phyloP scores from a whole-genome alignment of 2,329 filamentous ascomycete genomes.

The Aspergillus uvarum region DNA sequence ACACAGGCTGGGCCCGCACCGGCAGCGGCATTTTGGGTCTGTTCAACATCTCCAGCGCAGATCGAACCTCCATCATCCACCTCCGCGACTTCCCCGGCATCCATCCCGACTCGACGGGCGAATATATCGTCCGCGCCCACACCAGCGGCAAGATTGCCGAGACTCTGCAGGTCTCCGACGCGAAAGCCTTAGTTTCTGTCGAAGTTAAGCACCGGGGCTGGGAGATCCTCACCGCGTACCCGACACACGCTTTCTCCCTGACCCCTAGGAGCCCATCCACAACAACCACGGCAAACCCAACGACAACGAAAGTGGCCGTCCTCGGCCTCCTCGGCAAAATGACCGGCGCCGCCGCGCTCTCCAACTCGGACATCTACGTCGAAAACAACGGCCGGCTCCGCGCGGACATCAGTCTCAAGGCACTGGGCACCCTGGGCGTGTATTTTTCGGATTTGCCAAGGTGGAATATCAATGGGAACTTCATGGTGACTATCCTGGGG shows the following conservation, averaged over 20 bases:
- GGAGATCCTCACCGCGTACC: constrained; percentile 78
- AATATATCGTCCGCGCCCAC: constrained; percentile 75
- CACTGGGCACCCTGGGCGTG: constrained; percentile 68
- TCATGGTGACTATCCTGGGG: constrained; percentile 74
- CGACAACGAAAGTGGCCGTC: constrained; percentile 57
- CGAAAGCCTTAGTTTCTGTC: constrained; percentile 57
- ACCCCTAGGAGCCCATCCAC: constrained; percentile 25
- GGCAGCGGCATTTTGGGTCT: constrained; percentile 77
- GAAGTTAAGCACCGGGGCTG: constrained; percentile 67
- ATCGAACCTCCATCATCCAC: constrained; percentile 67
- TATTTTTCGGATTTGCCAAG: constrained; percentile 70
- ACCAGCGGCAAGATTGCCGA: constrained; percentile 59
- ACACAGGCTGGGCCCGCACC: constrained; percentile 65
- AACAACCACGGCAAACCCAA: not conserved
- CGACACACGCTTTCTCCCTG: constrained; percentile 57
- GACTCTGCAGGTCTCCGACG: constrained; percentile 34
- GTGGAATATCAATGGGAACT: constrained; percentile 61
- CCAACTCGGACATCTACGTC: constrained; percentile 60
- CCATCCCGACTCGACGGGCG: constrained; percentile 43
- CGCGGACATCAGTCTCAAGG: constrained; percentile 72
- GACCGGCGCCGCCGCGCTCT: constrained; percentile 78
- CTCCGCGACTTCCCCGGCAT: constrained; percentile 73
- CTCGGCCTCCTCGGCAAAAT: constrained; percentile 84
- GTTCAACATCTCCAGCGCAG: constrained; percentile 72
- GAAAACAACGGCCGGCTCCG: constrained; percentile 61